Percentiles rank a stretch among this genome's conserved stretches.
These are phyloP conservation scores for Cucurbita argyrosperma DNA, from an alignment of 306 rosid species.

Conservation along the genomic window DNA sequence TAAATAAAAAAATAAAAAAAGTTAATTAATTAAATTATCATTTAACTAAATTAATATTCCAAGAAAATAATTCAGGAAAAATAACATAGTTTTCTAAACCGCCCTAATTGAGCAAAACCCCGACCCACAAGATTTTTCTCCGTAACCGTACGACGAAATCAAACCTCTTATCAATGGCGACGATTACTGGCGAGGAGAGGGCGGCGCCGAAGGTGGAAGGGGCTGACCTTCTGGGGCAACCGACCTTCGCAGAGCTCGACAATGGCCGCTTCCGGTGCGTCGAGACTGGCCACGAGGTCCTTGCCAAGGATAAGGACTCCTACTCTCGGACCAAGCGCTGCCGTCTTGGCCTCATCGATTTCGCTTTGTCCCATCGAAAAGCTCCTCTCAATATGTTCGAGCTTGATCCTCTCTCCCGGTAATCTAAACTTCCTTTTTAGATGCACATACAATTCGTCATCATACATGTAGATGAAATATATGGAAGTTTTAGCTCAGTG, in stretches of 20 bases:
- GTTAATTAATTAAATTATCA: no score
- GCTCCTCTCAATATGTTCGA: slow-evolving; percentile 77
- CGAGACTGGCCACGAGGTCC: slow-evolving; percentile 69
- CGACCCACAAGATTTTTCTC: not conserved
- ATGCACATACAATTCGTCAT: not conserved
- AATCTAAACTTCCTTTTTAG: not conserved
- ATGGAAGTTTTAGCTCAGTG: not conserved
- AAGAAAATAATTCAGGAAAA: not conserved
- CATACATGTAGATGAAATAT: not conserved
- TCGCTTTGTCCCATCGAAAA: slow-evolving; percentile 37
- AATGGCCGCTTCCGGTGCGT: slow-evolving; percentile 75
- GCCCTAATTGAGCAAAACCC: not conserved
- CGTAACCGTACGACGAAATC: not conserved
- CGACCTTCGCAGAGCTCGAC: slow-evolving; percentile 48
- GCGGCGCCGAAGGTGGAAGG: slow-evolving; percentile 48
- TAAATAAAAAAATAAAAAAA: no score
- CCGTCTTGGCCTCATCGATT: slow-evolving; percentile 77
- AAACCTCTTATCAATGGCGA: slow-evolving; percentile 5
- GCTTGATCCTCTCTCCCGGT: slow-evolving; percentile 74
- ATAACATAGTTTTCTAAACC: not conserved
- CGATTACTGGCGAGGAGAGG: slow-evolving; percentile 25
- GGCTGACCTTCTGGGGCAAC: slow-evolving; percentile 44
- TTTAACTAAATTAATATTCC: no score
- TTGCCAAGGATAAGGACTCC: slow-evolving; percentile 42
- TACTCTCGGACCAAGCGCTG: slow-evolving; percentile 74